Evolutionary conservation across 345 rosid genomes (phyloP), one percentile per base, ranked within the genome.

Genomic region (Microcos paniculata): DNA sequence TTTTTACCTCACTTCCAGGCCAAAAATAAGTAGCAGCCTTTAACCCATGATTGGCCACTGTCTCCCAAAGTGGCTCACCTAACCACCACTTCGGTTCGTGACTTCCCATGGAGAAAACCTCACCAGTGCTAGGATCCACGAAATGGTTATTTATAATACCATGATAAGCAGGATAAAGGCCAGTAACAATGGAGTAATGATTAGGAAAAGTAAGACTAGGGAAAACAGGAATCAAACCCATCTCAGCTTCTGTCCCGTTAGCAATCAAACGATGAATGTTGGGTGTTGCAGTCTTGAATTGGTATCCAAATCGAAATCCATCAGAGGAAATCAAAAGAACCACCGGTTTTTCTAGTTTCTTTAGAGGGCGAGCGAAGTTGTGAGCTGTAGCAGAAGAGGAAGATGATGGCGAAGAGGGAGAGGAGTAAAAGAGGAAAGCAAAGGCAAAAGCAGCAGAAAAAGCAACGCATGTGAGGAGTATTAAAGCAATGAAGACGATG

Each of bases 1-100:
- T 93, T 52, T 88, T 90, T 64, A 93, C 99, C 89, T 95, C 99
- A 74, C 97, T 89, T 31, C 98, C 99, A 66, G 99, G 98, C 99
- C 99, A 95, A 70, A 95, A 93, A 80, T 83, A 93, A 59, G 98
- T 90, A 38, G 99, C 91, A 21, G 99, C 99, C 62, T 81, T 88
- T 8, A 89, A 76, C 0, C 98, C 98, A 51, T 93, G 97, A 70
- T 88, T 95, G 6, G 71, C 90, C 77, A 91, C 94, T 1, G 99
- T 95, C 73, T 95, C 98, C 99, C 98, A 91, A 6, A 95, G 66
- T 8, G 99, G 97, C 83, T 95, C 99, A 7, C 98, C 99, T 6
- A 95, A 79, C 99, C 98, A 95, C 98, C 99, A 91, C 80, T 89
- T 85, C 46, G 97, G 89, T 63, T 93, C 99, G 42, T 93, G 98